These are phyloP conservation scores for Boletus subcaerulescens DNA, from an alignment of 768 basidiomycete genomes.

Conservation along the genomic window DNA sequence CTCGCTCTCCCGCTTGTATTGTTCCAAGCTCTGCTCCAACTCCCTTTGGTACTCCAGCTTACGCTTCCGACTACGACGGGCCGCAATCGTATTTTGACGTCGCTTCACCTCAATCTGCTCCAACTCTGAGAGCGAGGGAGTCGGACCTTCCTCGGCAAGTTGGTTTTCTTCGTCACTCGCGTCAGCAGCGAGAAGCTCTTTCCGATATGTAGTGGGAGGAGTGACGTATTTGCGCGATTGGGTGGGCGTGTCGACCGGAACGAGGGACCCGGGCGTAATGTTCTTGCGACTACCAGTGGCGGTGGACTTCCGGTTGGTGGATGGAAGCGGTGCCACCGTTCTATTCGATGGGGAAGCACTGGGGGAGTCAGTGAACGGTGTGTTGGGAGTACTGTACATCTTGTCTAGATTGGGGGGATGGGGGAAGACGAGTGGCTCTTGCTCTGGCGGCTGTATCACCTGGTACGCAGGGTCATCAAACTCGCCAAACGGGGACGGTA, in stretches of 20 bases:
- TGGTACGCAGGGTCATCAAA: conserved; percentile 17
- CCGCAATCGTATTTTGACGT: conserved; percentile 81
- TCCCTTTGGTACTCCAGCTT: conserved; percentile 68
- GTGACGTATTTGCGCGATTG: conserved; percentile 72
- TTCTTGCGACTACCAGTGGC: conserved; percentile 75
- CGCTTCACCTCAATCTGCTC: conserved; percentile 78
- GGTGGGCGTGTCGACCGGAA: conserved; percentile 75
- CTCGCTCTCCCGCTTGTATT: conserved; percentile 55
- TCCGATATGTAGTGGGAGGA: conserved; percentile 74
- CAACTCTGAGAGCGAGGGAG: conserved; percentile 49
- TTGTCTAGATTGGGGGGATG: conserved; percentile 17
- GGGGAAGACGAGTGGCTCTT: conserved; percentile 4
- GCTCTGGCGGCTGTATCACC: conserved; percentile 9
- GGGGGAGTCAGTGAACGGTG: conserved; percentile 45
- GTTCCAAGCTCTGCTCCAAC: conserved; percentile 56
- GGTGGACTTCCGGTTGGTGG: conserved; percentile 24
- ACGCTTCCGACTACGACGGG: conserved; percentile 72
- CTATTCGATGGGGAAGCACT: conserved; percentile 27
- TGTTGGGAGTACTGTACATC: conserved; percentile 47
- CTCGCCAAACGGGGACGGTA: conserved; percentile 33
- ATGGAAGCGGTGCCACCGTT: conserved; percentile 14
- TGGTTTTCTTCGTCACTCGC: conserved; percentile 50
- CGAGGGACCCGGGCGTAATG: conserved; percentile 58
- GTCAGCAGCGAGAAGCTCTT: conserved; percentile 59
- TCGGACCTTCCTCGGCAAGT: conserved; percentile 18